Evolutionary conservation across 2,329 filamentous ascomycete genomes (phyloP), one percentile per base, ranked within the genome.

Genomic region (Tetracladium maxilliforme): DNA sequence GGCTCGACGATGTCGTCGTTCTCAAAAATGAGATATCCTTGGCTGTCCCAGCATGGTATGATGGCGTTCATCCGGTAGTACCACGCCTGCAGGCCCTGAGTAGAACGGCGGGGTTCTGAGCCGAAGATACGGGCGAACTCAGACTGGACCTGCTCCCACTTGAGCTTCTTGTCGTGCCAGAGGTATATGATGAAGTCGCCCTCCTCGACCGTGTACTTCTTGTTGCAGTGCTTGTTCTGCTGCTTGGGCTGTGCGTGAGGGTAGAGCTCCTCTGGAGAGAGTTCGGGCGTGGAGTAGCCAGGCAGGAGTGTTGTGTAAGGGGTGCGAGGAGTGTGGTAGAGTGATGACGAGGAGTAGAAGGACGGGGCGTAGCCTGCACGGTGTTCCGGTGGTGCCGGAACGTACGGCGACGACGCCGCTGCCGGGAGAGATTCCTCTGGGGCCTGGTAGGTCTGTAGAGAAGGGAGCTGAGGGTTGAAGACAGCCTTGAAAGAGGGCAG

Each of bases 181-280:
- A 25, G n/a, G 11, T 28, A 28, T 14, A 19, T 19, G 14, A 28
- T 28, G 14, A 28, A 28, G 15, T 28, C 18, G 11, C 16, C 19
- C 23, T 28, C 21, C 22, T 28, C 26, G 6, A 19, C 16, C 10
- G 11, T 26, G 16, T 28, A 28, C 11, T 18, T 18, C 4, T 16
- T 6, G 14, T 26, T 26, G 12, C 17, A 21, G 12, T 26, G 25
- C 27, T 23, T 26, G 25, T 12, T 19, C 22, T 17, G 19, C 27
- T n/a, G n/a, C n/a, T n/a, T n/a, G n/a, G n/a, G n/a, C n/a, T n/a
- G n/a, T n/a, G 14, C 22, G 8, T 27, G 22, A 18, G 22, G 21
- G 27, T 24, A 29, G 13, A 21, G 19, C 14, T 25, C 24, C n/a
- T n/a, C n/a, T n/a, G n/a, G n/a, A 13, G 27, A 27, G 24, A 31